phyloP scores from a whole-genome alignment of 164 flowering plant genomes.

The Vitis cinerea region DNA sequence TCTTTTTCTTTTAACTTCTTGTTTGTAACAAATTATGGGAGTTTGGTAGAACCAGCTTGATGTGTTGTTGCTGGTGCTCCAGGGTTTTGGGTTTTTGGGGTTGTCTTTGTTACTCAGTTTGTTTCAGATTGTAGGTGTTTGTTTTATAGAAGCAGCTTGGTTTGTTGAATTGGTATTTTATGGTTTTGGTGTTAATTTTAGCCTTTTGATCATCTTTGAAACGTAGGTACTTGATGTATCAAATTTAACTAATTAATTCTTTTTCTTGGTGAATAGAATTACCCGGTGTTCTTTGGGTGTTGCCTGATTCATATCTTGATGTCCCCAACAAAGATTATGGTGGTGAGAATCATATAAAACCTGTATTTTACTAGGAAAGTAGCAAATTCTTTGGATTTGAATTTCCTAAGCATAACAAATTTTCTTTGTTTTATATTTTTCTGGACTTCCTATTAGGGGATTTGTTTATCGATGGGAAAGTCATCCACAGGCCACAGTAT shows the following conservation, averaged over 20 bases:
- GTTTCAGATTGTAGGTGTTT: background rate
- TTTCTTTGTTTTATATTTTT: background rate
- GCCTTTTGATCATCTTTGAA: background rate
- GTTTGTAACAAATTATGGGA: too few relatives aligned
- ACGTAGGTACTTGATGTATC: background rate
- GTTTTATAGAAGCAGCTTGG: background rate
- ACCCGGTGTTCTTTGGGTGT: constrained; percentile 95
- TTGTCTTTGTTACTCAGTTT: background rate
- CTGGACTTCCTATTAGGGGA: constrained; percentile 53
- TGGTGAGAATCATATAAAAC: constrained; percentile 41
- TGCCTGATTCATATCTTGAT: constrained; percentile 97
- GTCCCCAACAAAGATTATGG: constrained; percentile 99
- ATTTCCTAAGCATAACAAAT: background rate
- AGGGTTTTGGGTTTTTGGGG: too few relatives aligned
- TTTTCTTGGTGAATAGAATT: constrained; percentile 37
- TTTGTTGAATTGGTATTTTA: background rate
- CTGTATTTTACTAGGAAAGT: background rate
- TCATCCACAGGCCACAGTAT: constrained; percentile 87
- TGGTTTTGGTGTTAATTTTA: background rate
- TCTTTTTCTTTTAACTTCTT: too few relatives aligned
- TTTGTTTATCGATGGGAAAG: constrained; percentile 86
- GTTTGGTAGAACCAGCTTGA: too few relatives aligned
- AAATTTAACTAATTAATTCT: background rate
- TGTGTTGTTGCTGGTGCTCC: too few relatives aligned
- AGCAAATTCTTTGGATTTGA: background rate